Evolutionary conservation across 2,329 filamentous ascomycete genomes (phyloP).

Genomic region (Fusarium brachygibbosum): DNA sequence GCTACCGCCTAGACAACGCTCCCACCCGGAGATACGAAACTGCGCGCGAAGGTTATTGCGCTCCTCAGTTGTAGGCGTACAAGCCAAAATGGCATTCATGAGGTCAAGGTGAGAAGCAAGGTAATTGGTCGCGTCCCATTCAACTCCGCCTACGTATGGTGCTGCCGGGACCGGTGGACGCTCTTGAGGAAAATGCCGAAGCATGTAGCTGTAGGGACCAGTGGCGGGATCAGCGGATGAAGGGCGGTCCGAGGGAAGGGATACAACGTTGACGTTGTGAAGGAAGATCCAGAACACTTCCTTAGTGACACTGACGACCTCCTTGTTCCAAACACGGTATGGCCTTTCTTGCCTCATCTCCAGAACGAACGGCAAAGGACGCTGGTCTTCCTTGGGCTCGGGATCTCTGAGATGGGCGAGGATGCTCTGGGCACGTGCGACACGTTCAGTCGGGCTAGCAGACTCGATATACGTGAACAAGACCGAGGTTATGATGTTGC

Average conservation of each 20-base stretch:
- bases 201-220: constrained; percentile 71
- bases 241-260: constrained; percentile 65
- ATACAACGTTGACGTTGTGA: constrained; percentile 90
- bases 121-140: constrained; percentile 99
- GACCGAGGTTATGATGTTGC: constrained; percentile 88
- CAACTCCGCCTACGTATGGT: constrained; percentile 95
- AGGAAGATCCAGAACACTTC: constrained; percentile 99
- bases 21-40: constrained; percentile 87
- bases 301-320: constrained; percentile 92
- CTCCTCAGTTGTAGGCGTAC: constrained; percentile 75
- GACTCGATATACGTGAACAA: constrained; percentile 89
- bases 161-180: constrained; percentile 92
- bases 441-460: constrained; percentile 71
- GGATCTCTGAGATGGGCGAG: constrained; percentile 86
- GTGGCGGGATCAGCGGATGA: constrained; percentile 51
- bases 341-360: constrained; percentile 90
- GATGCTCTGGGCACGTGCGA: constrained; percentile 78
- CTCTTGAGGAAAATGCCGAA: constrained; percentile 83
- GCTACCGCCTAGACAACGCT: constrained; percentile 87
- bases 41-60: constrained; percentile 85
- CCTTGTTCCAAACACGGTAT: constrained; percentile 94
- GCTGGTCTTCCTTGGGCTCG: constrained; percentile 78
- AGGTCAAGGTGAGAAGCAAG: constrained; percentile 93
- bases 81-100: constrained; percentile 89
- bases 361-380: constrained; percentile 86